phyloP scores from a whole-genome alignment of 768 basidiomycete species.

The Mycena kentingensis region DNA sequence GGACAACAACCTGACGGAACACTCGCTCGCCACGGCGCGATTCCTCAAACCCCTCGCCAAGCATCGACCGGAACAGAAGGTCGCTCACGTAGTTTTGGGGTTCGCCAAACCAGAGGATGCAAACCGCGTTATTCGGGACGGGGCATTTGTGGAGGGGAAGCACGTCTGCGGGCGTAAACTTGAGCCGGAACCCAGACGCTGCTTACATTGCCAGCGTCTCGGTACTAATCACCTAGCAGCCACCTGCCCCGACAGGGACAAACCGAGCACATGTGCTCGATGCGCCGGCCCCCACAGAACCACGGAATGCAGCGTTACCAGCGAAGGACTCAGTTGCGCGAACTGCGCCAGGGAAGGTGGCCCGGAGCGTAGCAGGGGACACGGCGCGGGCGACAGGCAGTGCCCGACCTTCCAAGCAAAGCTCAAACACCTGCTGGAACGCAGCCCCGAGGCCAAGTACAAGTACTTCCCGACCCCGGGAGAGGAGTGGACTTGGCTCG shows the following conservation, averaged over 20 bases:
- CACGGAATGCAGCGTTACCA: neutral
- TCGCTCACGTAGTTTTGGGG: neutral
- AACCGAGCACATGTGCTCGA: neutral
- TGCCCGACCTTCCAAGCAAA: neutral
- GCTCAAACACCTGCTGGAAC: neutral
- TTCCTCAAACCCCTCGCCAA: neutral
- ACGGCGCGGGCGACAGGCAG: neutral
- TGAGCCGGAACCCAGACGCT: neutral
- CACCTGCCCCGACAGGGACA: neutral
- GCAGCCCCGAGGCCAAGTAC: neutral
- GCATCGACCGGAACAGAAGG: neutral
- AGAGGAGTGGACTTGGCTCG: neutral
- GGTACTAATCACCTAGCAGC: neutral
- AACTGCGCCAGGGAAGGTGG: neutral
- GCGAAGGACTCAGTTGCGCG: neutral
- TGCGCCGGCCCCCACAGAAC: neutral
- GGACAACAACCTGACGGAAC: neutral
- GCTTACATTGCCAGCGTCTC: too few relatives aligned
- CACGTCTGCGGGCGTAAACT: neutral
- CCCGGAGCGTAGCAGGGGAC: neutral
- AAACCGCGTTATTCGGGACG: neutral
- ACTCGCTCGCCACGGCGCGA: neutral
- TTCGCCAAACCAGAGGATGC: neutral
- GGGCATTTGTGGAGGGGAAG: neutral
- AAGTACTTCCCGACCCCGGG: neutral